These are phyloP conservation scores for Triticum timopheevii DNA, from an alignment of 176 grass and related monocot genomes.

Conservation along the genomic window DNA sequence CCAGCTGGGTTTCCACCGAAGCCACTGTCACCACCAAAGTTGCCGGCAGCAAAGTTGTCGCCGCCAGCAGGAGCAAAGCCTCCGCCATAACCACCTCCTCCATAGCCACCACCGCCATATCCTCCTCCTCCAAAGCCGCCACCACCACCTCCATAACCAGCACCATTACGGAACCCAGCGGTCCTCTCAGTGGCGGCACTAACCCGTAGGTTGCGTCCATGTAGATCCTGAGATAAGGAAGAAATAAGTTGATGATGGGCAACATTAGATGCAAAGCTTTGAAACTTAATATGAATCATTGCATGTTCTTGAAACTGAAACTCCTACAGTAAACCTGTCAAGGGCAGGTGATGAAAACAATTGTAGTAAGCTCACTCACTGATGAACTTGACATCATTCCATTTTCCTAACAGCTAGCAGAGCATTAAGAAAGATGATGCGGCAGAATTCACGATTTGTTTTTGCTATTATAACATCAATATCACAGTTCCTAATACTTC, in stretches of 20 bases:
- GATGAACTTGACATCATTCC: background rate
- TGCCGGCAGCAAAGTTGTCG: background rate
- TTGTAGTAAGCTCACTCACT: background rate
- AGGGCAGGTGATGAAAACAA: background rate
- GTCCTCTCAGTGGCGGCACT: constrained; percentile 62
- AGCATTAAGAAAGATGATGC: background rate
- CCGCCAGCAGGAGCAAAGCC: constrained; percentile 6
- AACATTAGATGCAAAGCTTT: background rate
- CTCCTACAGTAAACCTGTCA: background rate
- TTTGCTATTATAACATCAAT: background rate
- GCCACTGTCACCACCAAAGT: constrained; percentile 1
- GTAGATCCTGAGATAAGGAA: constrained; percentile 40
- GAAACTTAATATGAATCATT: background rate
- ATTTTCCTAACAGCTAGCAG: background rate
- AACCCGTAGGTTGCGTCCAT: constrained; percentile 55
- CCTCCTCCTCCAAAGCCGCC: background rate
- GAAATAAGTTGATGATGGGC: background rate
- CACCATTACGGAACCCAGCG: constrained; percentile 17
- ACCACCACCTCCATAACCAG: background rate
- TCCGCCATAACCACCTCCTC: background rate
- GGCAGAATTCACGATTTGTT: background rate
- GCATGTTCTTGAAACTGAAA: background rate
- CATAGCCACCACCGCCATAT: background rate
- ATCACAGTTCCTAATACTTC: background rate
- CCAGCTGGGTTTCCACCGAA: constrained; percentile 30